These are phyloP conservation scores for Tuber brumale DNA, from an alignment of 495 filamentous ascomycete species.

Conservation along the genomic window DNA sequence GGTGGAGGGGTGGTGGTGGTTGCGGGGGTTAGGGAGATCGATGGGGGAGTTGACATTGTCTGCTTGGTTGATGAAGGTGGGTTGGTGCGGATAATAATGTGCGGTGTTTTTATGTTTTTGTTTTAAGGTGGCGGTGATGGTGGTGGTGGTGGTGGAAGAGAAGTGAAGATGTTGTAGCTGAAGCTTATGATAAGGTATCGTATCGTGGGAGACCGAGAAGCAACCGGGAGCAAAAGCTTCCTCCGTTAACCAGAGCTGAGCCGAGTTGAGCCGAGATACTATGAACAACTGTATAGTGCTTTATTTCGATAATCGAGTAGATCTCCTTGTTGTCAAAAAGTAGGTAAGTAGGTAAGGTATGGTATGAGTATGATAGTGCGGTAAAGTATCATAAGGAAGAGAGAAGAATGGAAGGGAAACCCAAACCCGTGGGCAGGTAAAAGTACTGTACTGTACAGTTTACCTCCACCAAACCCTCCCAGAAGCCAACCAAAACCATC, in stretches of 20 bases:
- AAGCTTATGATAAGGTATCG: background rate
- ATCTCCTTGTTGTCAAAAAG: background rate
- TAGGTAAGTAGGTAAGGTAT: background rate
- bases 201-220: background rate
- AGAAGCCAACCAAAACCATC: no score
- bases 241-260: background rate
- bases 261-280: background rate
- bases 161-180: background rate
- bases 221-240: background rate
- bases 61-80: background rate
- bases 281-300: background rate
- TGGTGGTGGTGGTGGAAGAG: background rate
- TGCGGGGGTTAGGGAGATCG: constrained; percentile 18
- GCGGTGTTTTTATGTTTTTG: background rate
- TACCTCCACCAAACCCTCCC: no score
- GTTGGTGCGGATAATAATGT: background rate
- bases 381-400: background rate
- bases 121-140: background rate
- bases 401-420: constrained; percentile 5
- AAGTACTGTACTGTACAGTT: background rate
- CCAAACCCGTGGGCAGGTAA: background rate
- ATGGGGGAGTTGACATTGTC: constrained; percentile 4
- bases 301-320: background rate
- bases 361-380: background rate
- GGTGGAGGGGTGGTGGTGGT: constrained; percentile 14